Evolutionary conservation across 2,329 filamentous ascomycete species (phyloP).

Genomic region (Chaetomium sp.): DNA sequence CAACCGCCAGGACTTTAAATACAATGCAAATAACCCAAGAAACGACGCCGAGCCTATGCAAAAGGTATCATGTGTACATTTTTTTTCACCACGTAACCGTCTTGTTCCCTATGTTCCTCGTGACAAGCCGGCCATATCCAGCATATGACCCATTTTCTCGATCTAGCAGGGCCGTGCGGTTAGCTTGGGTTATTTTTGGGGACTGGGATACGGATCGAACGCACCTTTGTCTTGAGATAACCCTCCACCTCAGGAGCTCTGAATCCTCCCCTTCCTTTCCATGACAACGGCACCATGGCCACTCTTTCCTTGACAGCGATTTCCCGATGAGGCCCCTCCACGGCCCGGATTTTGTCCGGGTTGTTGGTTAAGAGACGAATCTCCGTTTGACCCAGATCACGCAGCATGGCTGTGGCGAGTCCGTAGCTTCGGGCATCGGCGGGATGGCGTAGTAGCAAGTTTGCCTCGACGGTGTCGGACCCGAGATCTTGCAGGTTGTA

Average conservation of each 20-base stretch:
- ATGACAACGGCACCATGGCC: slow-evolving; percentile 90
- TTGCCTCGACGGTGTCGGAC: slow-evolving; percentile 96
- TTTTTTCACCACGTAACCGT: too few species aligned
- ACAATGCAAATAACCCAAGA: not conserved
- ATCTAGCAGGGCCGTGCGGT: slow-evolving; percentile 47
- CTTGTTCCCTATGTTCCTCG: slow-evolving; percentile 6
- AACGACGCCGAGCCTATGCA: not conserved
- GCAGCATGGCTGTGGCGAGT: slow-evolving; percentile 88
- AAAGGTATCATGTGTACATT: slow-evolving; percentile 1
- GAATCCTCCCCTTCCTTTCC: slow-evolving; percentile 80
- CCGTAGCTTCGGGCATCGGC: slow-evolving; percentile 94
- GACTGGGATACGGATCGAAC: not conserved
- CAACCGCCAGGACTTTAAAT: too few species aligned
- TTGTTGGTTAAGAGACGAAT: slow-evolving; percentile 91
- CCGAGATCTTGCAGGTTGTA: slow-evolving; percentile 97
- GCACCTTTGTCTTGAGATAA: slow-evolving; percentile 89
- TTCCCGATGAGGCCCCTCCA: slow-evolving; percentile 86
- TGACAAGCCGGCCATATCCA: slow-evolving; percentile 44
- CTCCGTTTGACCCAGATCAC: slow-evolving; percentile 73
- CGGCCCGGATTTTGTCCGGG: slow-evolving; percentile 89
- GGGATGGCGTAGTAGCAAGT: slow-evolving; percentile 81
- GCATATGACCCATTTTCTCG: slow-evolving; percentile 81
- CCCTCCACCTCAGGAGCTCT: slow-evolving; percentile 84
- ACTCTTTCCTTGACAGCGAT: slow-evolving; percentile 83
- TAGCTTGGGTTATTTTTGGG: slow-evolving; percentile 8